Percentiles rank a stretch among this genome's conserved stretches.
Conservation (phyloP, 2,329 filamentous ascomycete species). For the Acephala macrosclerotiorum region DNA sequence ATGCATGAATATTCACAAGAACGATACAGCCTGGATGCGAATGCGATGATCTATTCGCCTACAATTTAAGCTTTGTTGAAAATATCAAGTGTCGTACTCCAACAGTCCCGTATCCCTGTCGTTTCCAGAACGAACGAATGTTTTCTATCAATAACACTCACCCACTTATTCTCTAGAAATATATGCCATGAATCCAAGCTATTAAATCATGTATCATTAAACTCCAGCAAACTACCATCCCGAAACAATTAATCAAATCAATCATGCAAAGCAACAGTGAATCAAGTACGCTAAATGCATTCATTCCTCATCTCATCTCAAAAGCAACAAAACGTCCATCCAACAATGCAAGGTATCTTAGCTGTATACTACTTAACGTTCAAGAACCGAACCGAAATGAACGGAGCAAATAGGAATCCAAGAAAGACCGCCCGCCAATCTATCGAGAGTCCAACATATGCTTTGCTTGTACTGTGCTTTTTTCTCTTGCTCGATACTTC, state of each 20-base stretch:
- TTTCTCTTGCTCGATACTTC: background rate
- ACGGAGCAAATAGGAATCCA: background rate
- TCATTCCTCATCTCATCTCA: background rate
- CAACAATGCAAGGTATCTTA: conserved; percentile 2
- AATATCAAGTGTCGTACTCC: background rate
- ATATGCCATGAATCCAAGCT: too few species aligned
- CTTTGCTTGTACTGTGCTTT: conserved; percentile 1
- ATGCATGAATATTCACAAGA: too few species aligned
- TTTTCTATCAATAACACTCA: background rate
- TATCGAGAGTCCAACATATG: background rate
- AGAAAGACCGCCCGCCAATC: background rate
- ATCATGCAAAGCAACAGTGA: too few species aligned
- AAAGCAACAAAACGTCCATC: background rate
- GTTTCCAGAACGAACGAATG: conserved; percentile 14
- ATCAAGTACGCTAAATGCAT: background rate
- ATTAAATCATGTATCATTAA: too few species aligned
- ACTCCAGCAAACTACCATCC: background rate
- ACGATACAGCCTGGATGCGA: too few species aligned
- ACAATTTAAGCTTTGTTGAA: background rate
- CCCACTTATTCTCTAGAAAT: background rate
- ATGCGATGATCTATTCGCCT: background rate
- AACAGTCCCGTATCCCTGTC: conserved; percentile 9
- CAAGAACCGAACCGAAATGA: background rate
- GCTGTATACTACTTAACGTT: conserved; percentile 9
- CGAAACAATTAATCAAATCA: background rate